These are phyloP conservation scores for Harrya chromipes DNA, from an alignment of 768 basidiomycete species.

Conservation along the genomic window DNA sequence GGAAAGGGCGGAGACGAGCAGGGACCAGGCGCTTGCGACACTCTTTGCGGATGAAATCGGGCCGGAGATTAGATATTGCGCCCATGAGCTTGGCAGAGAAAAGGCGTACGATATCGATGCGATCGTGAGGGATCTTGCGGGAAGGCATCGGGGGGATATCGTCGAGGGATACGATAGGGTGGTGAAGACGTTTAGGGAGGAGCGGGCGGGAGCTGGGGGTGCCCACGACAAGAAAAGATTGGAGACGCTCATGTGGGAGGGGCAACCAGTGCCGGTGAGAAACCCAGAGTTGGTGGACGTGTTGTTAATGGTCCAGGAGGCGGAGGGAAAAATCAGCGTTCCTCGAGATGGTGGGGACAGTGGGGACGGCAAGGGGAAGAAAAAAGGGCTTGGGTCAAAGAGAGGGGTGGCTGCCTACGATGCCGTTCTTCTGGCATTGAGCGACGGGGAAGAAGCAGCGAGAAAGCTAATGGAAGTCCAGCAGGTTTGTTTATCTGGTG, in stretches of 20 bases:
- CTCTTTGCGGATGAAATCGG: slow-evolving; percentile 84
- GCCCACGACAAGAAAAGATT: slow-evolving; percentile 53
- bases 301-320: slow-evolving; percentile 77
- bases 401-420: slow-evolving; percentile 86
- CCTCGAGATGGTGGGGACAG: slow-evolving; percentile 24
- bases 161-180: slow-evolving; percentile 62
- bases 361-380: slow-evolving; percentile 34
- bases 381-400: slow-evolving; percentile 50
- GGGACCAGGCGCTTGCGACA: slow-evolving; percentile 84
- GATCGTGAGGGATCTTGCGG: slow-evolving; percentile 63
- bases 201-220: slow-evolving; percentile 35
- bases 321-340: slow-evolving; percentile 55
- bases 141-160: slow-evolving; percentile 53
- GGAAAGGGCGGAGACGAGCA: slow-evolving; percentile 58
- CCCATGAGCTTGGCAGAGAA: slow-evolving; percentile 77
- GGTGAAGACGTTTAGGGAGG: slow-evolving; percentile 47
- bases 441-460: slow-evolving; percentile 86
- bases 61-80: slow-evolving; percentile 89
- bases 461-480: slow-evolving; percentile 80
- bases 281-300: slow-evolving; percentile 91
- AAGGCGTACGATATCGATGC: slow-evolving; percentile 81
- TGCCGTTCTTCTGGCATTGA: slow-evolving; percentile 75
- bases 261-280: slow-evolving; percentile 76
- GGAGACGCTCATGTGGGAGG: slow-evolving; percentile 71
- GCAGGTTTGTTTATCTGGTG: slow-evolving; percentile 47